Evolutionary conservation across 352 stramenopile species (phyloP), one percentile per base, ranked within the genome.

Genomic region (Globisporangium carolinianum): DNA sequence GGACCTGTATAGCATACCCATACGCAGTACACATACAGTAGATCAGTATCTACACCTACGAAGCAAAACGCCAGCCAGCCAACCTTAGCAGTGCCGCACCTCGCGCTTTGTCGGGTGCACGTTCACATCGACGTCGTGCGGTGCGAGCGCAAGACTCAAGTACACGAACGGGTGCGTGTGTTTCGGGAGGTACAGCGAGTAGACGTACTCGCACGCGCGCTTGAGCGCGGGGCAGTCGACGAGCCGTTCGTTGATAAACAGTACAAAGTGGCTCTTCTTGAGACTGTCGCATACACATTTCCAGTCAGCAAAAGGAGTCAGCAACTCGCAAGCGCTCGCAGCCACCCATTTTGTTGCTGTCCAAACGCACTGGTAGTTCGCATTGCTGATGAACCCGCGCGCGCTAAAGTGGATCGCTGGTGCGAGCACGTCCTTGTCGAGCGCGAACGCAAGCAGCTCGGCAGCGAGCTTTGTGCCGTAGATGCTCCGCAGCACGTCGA

Each of bases 91-190:
- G 42, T 7, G 6, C 15, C 18, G 63, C 45, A 62, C 76, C 64
- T 99, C 96, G 71, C 83, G 75, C 77, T 99, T 99, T 14, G 96
- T 99, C 12, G 97, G 97, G 69, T 99, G 97, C 3, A 99, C 94
- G 67, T 99, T 99, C 18, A 99, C 97, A 74, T 99, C 97, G 3
- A 99, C 74, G 62, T 98, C 92, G 32, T 76, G 69, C 6, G 89
- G 73, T 3, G 96, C 96, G 18, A 99, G 83, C 51, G 92, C 70
- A 37, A 99, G 72, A n/a, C 83, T 89, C n/a, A 99, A 69, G 76
- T 98, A 99, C 39, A 99, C 70, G 71, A 99, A 98, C n/a, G 96
- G 95, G 65, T 98, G 95, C 4, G 76, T 91, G 63, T 90, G 84
- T 69, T 97, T 98, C 6, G 94, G 94, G 35, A 98, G 63, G 66